phyloP scores from a whole-genome alignment of 306 rosid species.

The Crotalaria pallida region DNA sequence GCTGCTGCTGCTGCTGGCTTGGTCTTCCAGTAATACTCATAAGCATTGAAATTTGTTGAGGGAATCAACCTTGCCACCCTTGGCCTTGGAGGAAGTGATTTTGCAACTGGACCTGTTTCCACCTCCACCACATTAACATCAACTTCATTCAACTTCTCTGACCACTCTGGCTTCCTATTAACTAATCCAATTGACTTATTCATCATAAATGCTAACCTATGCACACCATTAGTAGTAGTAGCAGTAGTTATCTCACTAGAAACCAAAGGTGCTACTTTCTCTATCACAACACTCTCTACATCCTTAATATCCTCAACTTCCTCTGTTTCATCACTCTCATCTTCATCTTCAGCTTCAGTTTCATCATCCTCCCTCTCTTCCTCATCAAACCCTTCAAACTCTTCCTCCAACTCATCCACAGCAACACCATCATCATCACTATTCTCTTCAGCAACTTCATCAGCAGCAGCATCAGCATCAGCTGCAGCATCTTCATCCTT shows the following conservation, averaged over 20 bases:
- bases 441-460: neutral
- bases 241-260: conserved; percentile 36
- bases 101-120: conserved; percentile 27
- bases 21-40: conserved; percentile 66
- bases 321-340: neutral
- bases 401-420: conserved; percentile 28
- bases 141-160: conserved; percentile 41
- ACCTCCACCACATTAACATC: conserved; percentile 23
- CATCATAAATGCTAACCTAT: conserved; percentile 45
- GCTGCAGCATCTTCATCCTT: no score
- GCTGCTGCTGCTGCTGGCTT: conserved; percentile 32
- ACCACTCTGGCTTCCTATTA: conserved; percentile 48
- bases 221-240: conserved; percentile 21
- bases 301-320: no score
- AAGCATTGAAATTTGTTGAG: conserved; percentile 53
- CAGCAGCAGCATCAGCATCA: no score
- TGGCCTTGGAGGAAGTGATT: conserved; percentile 63
- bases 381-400: conserved; percentile 16
- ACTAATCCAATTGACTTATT: conserved; percentile 47
- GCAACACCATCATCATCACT: neutral
- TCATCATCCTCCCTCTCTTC: no score
- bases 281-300: conserved; percentile 23
- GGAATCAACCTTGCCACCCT: conserved; percentile 37
- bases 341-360: conserved; percentile 2
- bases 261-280: conserved; percentile 25